phyloP scores from a whole-genome alignment of 2,329 filamentous ascomycete species.

The Basipetospora chlamydospora region DNA sequence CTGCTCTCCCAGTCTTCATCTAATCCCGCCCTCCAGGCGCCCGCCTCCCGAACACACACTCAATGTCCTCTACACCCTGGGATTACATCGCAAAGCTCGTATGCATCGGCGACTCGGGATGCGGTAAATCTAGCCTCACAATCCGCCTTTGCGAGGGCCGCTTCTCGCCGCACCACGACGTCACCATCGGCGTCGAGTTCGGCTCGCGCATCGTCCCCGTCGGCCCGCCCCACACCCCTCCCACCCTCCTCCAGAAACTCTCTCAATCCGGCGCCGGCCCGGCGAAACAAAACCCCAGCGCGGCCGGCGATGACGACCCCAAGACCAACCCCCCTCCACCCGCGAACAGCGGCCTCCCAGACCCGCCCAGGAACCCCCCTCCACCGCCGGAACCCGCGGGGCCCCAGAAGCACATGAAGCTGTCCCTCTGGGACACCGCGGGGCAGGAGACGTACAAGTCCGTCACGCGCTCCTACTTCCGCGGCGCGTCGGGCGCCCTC shows the following conservation, averaged over 20 bases:
- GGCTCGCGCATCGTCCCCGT: constrained; percentile 86
- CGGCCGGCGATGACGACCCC: constrained; percentile 9
- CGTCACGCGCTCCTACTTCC: constrained; percentile 87
- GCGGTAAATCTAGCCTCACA: constrained; percentile 86
- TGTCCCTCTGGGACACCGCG: constrained; percentile 89
- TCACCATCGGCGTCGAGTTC: constrained; percentile 94
- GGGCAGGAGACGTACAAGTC: constrained; percentile 97
- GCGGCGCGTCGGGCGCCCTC: constrained; percentile 56
- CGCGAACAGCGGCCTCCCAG: constrained; percentile 28
- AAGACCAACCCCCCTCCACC: constrained; percentile 8
- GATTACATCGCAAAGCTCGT: constrained; percentile 99
- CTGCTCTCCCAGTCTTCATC: neutral
- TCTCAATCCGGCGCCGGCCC: too few relatives aligned
- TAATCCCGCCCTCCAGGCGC: too few relatives aligned
- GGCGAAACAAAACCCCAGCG: constrained; percentile 10
- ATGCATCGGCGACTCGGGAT: constrained; percentile 91
- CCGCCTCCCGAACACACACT: too few relatives aligned
- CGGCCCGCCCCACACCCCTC: constrained; percentile 57
- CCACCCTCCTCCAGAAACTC: constrained; percentile 16
- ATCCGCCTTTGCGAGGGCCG: constrained; percentile 93
- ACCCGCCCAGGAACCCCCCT: constrained; percentile 30
- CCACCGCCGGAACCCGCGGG: constrained; percentile 10
- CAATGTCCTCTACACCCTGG: constrained; percentile 61
- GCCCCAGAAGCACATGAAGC: constrained; percentile 71
- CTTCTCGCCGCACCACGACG: constrained; percentile 88